phyloP scores from a whole-genome alignment of 495 filamentous ascomycete genomes.

The Hypoxylon lienhwacheense region DNA sequence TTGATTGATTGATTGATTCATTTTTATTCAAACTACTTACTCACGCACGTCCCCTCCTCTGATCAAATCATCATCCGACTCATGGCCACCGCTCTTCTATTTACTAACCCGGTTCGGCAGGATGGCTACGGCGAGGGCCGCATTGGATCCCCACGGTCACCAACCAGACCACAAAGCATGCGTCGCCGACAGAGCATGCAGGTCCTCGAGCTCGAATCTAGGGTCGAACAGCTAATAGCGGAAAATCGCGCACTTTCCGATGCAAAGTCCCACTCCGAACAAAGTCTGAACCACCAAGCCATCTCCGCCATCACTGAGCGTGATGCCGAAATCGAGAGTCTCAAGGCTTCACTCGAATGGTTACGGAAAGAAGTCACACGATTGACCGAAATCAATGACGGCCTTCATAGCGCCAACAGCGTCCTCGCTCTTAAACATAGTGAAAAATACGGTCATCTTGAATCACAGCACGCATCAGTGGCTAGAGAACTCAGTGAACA shows the following conservation, averaged over 20 bases:
- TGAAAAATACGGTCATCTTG: conserved; percentile 60
- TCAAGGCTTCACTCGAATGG: conserved; percentile 74
- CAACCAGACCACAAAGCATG: conserved; percentile 93
- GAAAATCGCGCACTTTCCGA: conserved; percentile 79
- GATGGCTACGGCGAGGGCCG: conserved; percentile 94
- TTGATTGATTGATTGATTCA: background rate
- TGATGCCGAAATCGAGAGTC: conserved; percentile 78
- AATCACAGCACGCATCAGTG: conserved; percentile 58
- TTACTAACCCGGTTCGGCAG: conserved; percentile 50
- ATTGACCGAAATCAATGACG: conserved; percentile 73
- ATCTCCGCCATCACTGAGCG: conserved; percentile 59
- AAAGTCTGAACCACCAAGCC: conserved; percentile 44
- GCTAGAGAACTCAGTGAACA: conserved; percentile 65
- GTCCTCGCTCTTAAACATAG: conserved; percentile 67
- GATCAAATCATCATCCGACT: background rate
- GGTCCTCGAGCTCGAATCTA: conserved; percentile 76
- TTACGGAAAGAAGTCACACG: conserved; percentile 76
- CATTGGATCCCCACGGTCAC: conserved; percentile 83
- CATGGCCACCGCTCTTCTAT: conserved; percentile 17
- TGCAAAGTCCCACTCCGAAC: conserved; percentile 68
- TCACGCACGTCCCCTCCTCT: background rate
- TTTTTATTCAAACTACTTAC: background rate
- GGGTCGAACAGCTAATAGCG: conserved; percentile 75
- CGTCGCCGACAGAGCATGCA: conserved; percentile 96
- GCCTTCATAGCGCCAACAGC: conserved; percentile 69